Percentiles rank a stretch among this genome's conserved stretches.
Evolutionary conservation across 331 rosid species (phyloP).

Genomic region (Acacia concinna): DNA sequence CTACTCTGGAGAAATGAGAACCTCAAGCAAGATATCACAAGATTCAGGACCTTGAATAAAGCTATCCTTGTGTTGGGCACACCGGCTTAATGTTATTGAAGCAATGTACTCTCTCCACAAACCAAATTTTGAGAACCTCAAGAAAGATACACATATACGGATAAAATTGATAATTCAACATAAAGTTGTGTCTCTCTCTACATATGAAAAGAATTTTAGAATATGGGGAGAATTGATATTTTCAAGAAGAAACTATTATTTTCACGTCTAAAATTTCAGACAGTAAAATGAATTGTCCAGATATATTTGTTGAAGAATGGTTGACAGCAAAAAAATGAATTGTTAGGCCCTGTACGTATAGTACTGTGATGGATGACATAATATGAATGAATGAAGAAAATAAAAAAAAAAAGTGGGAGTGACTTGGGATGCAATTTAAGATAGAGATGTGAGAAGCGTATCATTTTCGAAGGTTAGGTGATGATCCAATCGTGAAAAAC

Average conservation of each 20-base stretch:
- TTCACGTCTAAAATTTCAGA: neutral
- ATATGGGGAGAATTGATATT: too few relatives aligned
- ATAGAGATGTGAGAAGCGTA: neutral
- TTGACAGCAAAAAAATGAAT: neutral
- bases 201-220: neutral
- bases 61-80: neutral
- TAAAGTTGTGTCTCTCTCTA: neutral
- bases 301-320: neutral
- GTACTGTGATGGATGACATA: neutral
- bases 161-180: neutral
- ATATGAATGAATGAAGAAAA: neutral
- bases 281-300: neutral
- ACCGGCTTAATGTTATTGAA: neutral
- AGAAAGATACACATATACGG: neutral
- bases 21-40: neutral
- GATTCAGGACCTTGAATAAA: neutral
- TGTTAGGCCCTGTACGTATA: neutral
- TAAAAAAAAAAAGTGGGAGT: neutral
- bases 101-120: neutral
- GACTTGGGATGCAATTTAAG: slow-evolving; percentile 8
- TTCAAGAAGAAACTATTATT: too few relatives aligned
- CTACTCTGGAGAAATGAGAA: neutral
- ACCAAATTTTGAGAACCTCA: neutral
- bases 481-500: neutral
- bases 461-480: slow-evolving; percentile 14